These are phyloP conservation scores for Botryobasidium botryosum DNA, from an alignment of 768 basidiomycete species.

Conservation along the genomic window DNA sequence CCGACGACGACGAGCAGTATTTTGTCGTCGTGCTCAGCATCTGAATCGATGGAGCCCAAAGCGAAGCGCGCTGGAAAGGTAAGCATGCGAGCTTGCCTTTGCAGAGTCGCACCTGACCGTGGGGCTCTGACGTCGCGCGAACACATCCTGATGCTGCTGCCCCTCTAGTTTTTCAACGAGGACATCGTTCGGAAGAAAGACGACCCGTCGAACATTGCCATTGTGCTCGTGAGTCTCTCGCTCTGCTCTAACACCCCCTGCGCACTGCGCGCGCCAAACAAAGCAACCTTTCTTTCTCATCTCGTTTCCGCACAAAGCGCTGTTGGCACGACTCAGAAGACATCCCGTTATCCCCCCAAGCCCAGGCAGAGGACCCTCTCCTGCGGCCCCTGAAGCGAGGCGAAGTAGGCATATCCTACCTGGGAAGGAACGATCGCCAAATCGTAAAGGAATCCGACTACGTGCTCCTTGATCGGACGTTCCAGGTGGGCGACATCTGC, in stretches of 20 bases:
- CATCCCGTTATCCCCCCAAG: constrained; percentile 20
- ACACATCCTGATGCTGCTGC: too few species aligned
- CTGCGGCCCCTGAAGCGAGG: constrained; percentile 59
- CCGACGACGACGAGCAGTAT: too few species aligned
- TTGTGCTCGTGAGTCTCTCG: constrained; percentile 41
- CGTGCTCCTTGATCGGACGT: constrained; percentile 53
- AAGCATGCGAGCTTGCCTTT: too few species aligned
- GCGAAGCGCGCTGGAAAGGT: too few species aligned
- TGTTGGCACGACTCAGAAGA: constrained; percentile 85
- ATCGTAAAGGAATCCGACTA: constrained; percentile 58
- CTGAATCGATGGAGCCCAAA: too few species aligned
- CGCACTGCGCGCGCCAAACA: too few species aligned
- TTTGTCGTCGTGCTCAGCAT: too few species aligned
- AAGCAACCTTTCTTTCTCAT: constrained; percentile 1
- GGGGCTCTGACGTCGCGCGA: too few species aligned
- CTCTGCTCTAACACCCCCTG: background rate
- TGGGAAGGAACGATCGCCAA: constrained; percentile 36
- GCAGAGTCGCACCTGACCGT: too few species aligned
- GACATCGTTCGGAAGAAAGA: constrained; percentile 41
- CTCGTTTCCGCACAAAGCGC: constrained; percentile 30
- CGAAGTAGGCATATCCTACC: constrained; percentile 69
- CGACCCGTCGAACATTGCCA: constrained; percentile 30
- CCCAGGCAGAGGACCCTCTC: constrained; percentile 39
- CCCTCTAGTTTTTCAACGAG: constrained; percentile 57
- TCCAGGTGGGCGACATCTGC: constrained; percentile 66